Base-by-base conservation (phyloP, 2,329 filamentous ascomycete genomes). In the Ceratocystis lukuohia region DNA sequence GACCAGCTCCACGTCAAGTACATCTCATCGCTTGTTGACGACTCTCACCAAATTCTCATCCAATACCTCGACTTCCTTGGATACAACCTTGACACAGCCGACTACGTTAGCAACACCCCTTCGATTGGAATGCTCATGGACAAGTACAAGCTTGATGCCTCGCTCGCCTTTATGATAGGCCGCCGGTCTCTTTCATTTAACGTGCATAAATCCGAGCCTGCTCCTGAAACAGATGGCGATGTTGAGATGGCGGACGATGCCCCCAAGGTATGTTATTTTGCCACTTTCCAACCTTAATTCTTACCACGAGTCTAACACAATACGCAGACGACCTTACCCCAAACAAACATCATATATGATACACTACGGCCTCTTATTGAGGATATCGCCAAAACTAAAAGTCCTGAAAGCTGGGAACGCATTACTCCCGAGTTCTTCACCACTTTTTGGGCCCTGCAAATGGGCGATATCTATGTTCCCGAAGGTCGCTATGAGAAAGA, bases 31-130 rank as follows among this genome's bases (percentile, higher is more conserved):
- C 86, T 96, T 70, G 83, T 96, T 64, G 94, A 99, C 73, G 92
- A 96, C 73, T 88, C 95, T 22, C 90, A 96, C 70, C 84, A 89
- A 68, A 87, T 92, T 7, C 81, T 97, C 28, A 83, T 85, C 28
- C 92, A 96, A 72, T 99, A 95, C 72, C 80, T 97, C 20, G 94
- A 97, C 71, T 82, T 96, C 5, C 81, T 99, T 41, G 88, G 88
- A 73, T 89, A 84, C 73, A 95, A 91, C 72, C 77, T 96, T 37
- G 81, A 86, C 0, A 80, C 85, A 0, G 83, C 87, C 46, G 84
- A 92, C 22, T 97, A 96, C 69, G 88, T 95, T 71, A 77, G 79
- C 1, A 81, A 88, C 20, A 86, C 97, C 5, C 94, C 94, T 0
- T 83, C 85, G 37, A 83, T 96, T 53, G 78, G 85, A 3, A 80